Base-by-base conservation (phyloP, 345 rosid species). In the Ceriops zippeliana region DNA sequence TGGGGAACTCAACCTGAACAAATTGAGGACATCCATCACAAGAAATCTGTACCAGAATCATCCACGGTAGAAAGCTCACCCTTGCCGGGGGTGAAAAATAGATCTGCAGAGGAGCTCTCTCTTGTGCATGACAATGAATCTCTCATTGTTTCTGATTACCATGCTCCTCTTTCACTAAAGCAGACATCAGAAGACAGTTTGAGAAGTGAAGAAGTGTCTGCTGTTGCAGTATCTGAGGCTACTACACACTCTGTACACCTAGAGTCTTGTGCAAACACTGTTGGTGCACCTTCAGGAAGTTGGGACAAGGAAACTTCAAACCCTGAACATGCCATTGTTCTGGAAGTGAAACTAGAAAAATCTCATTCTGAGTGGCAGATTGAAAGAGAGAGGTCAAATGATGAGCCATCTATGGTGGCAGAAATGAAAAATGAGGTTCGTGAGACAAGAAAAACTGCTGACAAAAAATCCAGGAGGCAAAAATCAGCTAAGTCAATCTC, bases 401-500 rank as follows among this genome's bases (percentile, higher is more conserved):
- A 64, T 58, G 86, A 80, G 71, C 66, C 75, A 52, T 58, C 83
- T 37, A 61, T 62, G 28, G 79, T 52, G 46, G 57, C 79, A 10
- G 91, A 83, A 69, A 73, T 63, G 26, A 88, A 81, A 75, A 76
- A 51, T 73, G 97, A 91, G 75, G 74, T 67, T 34, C 78, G 78
- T 61, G 97, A 86, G 62, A 80, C 70, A 22, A 86, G 80, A 67
- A 95, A 87, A 74, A 70, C 85, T 67, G 80, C 90, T 30, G 97
- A 87, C 69, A 95, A 91, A 87, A 92, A 89, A 83, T 79, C 96
- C 37, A 89, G 86, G 78, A 92, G 86, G 80, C 96, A 90, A 68
- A 91, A 90, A 68, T 76, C 83, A 78, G 61, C 74, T 17, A 92
- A 86, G 81, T 71, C 76, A 26, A 84, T 73, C 74, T 58, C 67